phyloP scores from a whole-genome alignment of 441 rosid species.

The Adansonia gregorii region DNA sequence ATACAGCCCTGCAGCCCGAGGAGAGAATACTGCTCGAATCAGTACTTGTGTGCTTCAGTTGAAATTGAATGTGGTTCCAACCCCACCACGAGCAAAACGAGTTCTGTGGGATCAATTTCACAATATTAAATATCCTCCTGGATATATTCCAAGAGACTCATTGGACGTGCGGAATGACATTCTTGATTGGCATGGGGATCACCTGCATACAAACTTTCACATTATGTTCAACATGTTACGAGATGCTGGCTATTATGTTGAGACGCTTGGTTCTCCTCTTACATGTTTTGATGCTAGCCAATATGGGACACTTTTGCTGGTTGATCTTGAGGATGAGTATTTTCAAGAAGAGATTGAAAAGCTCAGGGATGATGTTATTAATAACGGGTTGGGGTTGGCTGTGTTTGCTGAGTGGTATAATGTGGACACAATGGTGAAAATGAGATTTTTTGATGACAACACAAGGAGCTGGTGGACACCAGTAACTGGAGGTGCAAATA shows the following conservation, averaged over 20 bases:
- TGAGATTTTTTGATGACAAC: constrained; percentile 99
- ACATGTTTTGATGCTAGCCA: constrained; percentile 94
- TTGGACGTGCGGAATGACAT: constrained; percentile 59
- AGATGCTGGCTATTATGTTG: constrained; percentile 90
- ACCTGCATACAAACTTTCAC: constrained; percentile 94
- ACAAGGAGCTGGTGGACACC: constrained; percentile 99
- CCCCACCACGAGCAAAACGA: constrained; percentile 86
- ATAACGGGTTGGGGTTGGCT: constrained; percentile 79
- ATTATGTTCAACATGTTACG: constrained; percentile 94
- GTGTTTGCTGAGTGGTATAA: constrained; percentile 99
- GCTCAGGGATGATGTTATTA: constrained; percentile 77
- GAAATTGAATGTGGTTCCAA: constrained; percentile 85
- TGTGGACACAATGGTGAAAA: constrained; percentile 96
- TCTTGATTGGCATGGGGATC: constrained; percentile 99
- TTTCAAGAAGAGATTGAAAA: constrained; percentile 91
- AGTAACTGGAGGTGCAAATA: constrained; percentile 95
- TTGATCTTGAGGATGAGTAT: constrained; percentile 97
- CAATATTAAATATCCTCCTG: constrained; percentile 97
- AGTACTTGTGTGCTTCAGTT: constrained; percentile 80
- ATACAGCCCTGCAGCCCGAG: constrained; percentile 75
- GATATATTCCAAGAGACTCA: constrained; percentile 38
- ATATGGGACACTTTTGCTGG: constrained; percentile 93
- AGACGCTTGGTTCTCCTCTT: constrained; percentile 98
- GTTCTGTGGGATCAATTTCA: constrained; percentile 98
- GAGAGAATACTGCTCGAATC: constrained; percentile 62